phyloP scores from a whole-genome alignment of 352 stramenopile species.

The Phytophthora quininea region DNA sequence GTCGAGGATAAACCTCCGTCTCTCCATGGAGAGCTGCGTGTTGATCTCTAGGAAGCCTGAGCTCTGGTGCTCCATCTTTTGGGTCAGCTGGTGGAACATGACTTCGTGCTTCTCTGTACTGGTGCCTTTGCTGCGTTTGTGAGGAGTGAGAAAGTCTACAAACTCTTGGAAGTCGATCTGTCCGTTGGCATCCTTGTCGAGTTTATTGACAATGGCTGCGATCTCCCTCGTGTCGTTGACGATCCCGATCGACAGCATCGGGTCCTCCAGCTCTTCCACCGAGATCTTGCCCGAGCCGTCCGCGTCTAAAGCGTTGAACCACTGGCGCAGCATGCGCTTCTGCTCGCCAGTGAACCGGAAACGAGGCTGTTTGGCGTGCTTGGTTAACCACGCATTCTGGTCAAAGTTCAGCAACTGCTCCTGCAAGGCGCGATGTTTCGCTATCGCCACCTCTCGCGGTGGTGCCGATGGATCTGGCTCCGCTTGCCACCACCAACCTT shows the following conservation, averaged over 20 bases:
- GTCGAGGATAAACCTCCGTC: constrained; percentile 71
- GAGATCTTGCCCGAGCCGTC: constrained; percentile 77
- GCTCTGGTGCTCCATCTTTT: constrained; percentile 86
- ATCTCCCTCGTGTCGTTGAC: constrained; percentile 74
- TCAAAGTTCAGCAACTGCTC: constrained; percentile 66
- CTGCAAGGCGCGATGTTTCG: constrained; percentile 38
- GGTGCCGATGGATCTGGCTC: constrained; percentile 24
- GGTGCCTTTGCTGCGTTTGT: constrained; percentile 45
- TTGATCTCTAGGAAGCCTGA: constrained; percentile 77
- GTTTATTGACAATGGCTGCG: constrained; percentile 52
- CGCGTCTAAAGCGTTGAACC: constrained; percentile 75
- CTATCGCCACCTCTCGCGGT: constrained; percentile 17
- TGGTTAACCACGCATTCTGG: constrained; percentile 73
- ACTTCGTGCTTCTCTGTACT: constrained; percentile 61
- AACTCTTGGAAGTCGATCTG: constrained; percentile 85
- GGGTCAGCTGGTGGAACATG: constrained; percentile 78
- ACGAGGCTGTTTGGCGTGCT: constrained; percentile 59
- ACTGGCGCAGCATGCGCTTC: constrained; percentile 78
- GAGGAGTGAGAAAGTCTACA: constrained; percentile 74
- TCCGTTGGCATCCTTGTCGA: constrained; percentile 78
- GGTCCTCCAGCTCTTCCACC: constrained; percentile 77
- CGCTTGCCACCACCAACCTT: constrained; percentile 41
- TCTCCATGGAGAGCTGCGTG: constrained; percentile 80
- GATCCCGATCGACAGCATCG: constrained; percentile 81
- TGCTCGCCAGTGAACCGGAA: constrained; percentile 77